Percentiles rank a stretch among this genome's conserved stretches.
Conservation (phyloP, 163 green algal genomes). For the Scenedesmus sp. region DNA sequence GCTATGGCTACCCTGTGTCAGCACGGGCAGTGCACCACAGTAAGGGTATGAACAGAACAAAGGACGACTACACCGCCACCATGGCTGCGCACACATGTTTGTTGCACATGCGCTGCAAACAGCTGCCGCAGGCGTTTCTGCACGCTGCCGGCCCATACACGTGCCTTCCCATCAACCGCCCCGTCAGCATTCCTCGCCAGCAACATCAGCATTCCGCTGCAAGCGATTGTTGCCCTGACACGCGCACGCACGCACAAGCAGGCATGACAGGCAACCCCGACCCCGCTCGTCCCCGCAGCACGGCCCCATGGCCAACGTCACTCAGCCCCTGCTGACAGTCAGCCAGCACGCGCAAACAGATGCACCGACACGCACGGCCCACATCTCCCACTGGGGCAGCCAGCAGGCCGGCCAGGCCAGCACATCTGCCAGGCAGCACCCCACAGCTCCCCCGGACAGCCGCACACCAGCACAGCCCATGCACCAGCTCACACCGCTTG, state of each 20-base stretch:
- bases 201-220: not conserved
- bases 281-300: no score
- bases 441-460: not conserved
- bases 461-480: not conserved
- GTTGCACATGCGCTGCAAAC: not conserved
- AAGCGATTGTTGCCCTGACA: not conserved
- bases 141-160: not conserved
- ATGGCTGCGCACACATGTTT: not conserved
- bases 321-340: not conserved
- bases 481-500: not conserved
- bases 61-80: no score
- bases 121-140: not conserved
- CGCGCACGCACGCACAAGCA: no score
- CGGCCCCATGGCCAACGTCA: not conserved
- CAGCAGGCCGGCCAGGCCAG: not conserved
- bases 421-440: not conserved
- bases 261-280: not conserved
- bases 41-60: no score
- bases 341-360: not conserved
- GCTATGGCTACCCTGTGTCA: not conserved
- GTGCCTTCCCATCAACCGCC: not conserved
- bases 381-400: not conserved
- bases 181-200: no score
- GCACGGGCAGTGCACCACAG: not conserved
- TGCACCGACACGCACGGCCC: not conserved